Evolutionary conservation across 768 basidiomycete genomes (phyloP).

Genomic region (Amanita molliuscula): DNA sequence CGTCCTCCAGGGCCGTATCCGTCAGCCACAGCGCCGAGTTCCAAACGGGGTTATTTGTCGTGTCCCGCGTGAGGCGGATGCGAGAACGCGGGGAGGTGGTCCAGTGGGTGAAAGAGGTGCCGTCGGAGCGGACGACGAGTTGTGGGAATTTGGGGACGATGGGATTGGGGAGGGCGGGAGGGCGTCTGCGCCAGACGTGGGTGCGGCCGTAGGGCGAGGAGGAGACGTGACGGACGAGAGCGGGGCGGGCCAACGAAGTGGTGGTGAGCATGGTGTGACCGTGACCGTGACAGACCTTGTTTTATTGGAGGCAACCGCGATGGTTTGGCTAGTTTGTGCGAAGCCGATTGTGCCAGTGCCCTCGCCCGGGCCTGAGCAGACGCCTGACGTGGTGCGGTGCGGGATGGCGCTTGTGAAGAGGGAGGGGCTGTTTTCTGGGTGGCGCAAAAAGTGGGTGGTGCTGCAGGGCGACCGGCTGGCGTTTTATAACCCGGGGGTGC

Average conservation of each 20-base stretch:
- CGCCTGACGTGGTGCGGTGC: conserved; percentile 40
- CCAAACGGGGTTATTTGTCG: conserved; percentile 85
- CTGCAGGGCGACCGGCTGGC: conserved; percentile 70
- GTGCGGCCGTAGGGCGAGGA: conserved; percentile 77
- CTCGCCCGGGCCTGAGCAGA: not conserved
- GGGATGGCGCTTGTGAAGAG: conserved; percentile 88
- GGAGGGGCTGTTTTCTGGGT: conserved; percentile 75
- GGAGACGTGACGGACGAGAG: conserved; percentile 28
- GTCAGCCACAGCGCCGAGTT: conserved; percentile 50
- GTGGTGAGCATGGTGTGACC: not conserved
- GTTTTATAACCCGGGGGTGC: conserved; percentile 88
- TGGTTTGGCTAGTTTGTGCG: not conserved
- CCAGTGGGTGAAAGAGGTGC: conserved; percentile 80
- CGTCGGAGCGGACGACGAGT: conserved; percentile 78
- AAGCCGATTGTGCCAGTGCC: not conserved
- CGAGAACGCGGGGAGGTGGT: conserved; percentile 78
- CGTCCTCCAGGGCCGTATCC: conserved; percentile 50
- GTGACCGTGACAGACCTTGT: not conserved
- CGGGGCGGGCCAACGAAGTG: not conserved
- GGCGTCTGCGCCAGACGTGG: conserved; percentile 68
- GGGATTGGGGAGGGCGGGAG: conserved; percentile 66
- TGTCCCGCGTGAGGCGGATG: conserved; percentile 74
- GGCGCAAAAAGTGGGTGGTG: conserved; percentile 83
- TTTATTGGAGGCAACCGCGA: not conserved
- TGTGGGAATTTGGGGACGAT: conserved; percentile 83